These are phyloP conservation scores for Rubia tinctorum DNA, from an alignment of 305 asterid species.

Conservation along the genomic window DNA sequence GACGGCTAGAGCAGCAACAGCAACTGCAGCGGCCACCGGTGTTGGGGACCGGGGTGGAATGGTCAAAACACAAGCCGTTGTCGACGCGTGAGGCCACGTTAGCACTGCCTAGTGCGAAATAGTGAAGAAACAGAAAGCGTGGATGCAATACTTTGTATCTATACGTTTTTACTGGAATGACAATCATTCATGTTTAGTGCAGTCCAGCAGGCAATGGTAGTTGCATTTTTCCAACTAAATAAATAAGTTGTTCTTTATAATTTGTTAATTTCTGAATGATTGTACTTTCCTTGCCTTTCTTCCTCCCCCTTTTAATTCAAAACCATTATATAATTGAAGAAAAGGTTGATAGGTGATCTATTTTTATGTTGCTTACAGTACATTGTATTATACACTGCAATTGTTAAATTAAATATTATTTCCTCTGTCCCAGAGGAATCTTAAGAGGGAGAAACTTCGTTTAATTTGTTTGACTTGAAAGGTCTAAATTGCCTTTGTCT, in stretches of 20 bases:
- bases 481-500: too few species aligned
- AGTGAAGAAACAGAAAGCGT: not conserved
- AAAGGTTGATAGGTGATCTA: too few species aligned
- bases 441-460: too few species aligned
- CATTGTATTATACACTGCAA: too few species aligned
- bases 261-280: too few species aligned
- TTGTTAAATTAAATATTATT: too few species aligned
- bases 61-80: slow-evolving; percentile 7
- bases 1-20: slow-evolving; percentile 16
- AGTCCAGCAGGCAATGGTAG: not conserved
- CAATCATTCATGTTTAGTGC: not conserved
- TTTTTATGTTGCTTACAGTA: too few species aligned
- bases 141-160: not conserved
- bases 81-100: not conserved
- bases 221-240: slow-evolving; percentile 2
- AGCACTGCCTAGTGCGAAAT: not conserved
- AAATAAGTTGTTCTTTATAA: not conserved
- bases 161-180: not conserved
- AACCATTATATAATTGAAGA: too few species aligned
- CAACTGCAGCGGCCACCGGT: not conserved
- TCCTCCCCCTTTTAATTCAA: too few species aligned
- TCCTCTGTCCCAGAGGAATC: too few species aligned
- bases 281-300: too few species aligned
- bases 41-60: slow-evolving; percentile 12
- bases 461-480: too few species aligned